Evolutionary conservation across 2,329 filamentous ascomycete genomes (phyloP), one percentile per base, ranked within the genome.

Genomic region (Claviceps humidiphila): DNA sequence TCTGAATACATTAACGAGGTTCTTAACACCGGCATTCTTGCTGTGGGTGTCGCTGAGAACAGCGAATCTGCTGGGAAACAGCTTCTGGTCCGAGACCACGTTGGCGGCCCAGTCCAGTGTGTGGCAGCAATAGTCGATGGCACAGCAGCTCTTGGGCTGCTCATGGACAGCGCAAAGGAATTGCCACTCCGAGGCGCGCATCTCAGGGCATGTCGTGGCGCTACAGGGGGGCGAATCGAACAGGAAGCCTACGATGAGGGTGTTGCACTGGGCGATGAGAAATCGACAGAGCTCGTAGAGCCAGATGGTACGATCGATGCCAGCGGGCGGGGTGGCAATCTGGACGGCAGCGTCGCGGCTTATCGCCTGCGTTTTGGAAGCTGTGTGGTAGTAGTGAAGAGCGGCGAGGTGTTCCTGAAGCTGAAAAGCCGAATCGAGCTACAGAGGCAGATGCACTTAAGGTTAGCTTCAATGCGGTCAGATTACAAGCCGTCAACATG

Each of bases 131-230:
- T 98, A 98, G 71, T 98, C 93, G 64, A 98, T 96, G 50, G 93
- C 93, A 68, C 91, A 96, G 73, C 93, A 98, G 61, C 85, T 87
- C 71, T 97, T 97, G 48, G 93, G 93, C 49, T 89, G 86, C 64
- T 97, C 91, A 66, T 98, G 93, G 3, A 97, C 93, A 49, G 93
- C 93, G 71, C 93, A 98, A 47, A 98, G 81, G 64, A 97, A 98
- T 71, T 98, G 93, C 93, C 93, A 98, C 73, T 98, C 91, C 34
- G 87, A 93, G 2, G 93, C 93, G 64, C 93, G 89, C 93, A 98
- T 98, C 71, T 98, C 93, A 37, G 90, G 89, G 63, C 93, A 98
- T 1, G 93, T 96, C 57, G 77, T 76, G 14, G 87, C 80, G 54
- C 89, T 95, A 71, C 93, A 98, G 3, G 91, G 85, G 6, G 91